Base-by-base conservation (phyloP, 768 basidiomycete genomes). In the Mycena chlorophos region DNA sequence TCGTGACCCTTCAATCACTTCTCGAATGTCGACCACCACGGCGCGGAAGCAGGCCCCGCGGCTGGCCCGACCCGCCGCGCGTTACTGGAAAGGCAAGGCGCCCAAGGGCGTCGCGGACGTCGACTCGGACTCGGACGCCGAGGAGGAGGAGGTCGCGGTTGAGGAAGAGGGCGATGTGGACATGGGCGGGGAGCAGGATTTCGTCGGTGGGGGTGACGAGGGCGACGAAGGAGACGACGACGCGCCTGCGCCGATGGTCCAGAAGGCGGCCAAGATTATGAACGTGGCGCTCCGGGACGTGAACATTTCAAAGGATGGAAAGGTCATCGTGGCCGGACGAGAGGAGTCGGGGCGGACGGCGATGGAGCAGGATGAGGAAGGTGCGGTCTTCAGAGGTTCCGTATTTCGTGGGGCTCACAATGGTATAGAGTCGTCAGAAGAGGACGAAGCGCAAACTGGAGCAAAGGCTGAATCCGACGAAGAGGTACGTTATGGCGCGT, bases 31-130 rank as follows among this genome's bases (percentile, higher is more conserved):
- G 10, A 27, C 54, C 8, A 40, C 60, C n/a, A 58, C 72, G 23
- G 61, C 70, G 17, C 79, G 85, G 56, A 92, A 92, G 63, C 82
- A 84, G 56, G 89, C 90, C 6, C 83, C 87, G 20, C 84, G 90
- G n/a, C 79, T 85, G 5, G 80, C 91, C n/a, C 76, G 79, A 49
- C 91, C 94, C 4, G 91, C 84, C 2, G 88, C 83, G 5, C 88
- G 94, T 2, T 95, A 96, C 71, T 91, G 91, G 86, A 89, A 89
- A 63, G 94, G 94, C 52, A 91, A 92, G 63, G 90, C 85, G 0
- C 92, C 92, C 0, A 92, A 91, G 69, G 89, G 89, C 43, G 78
- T 73, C 29, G 74, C 73, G 1, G 83, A 83, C 23, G 70, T 73
- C 37, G 74, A 81, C 20, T 87, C 87, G 5, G 88, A 89, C 61